Percentiles rank a stretch among this genome's conserved stretches.
These are phyloP conservation scores for Claviceps cyperi DNA, from an alignment of 2,329 filamentous ascomycete genomes.

Conservation along the genomic window DNA sequence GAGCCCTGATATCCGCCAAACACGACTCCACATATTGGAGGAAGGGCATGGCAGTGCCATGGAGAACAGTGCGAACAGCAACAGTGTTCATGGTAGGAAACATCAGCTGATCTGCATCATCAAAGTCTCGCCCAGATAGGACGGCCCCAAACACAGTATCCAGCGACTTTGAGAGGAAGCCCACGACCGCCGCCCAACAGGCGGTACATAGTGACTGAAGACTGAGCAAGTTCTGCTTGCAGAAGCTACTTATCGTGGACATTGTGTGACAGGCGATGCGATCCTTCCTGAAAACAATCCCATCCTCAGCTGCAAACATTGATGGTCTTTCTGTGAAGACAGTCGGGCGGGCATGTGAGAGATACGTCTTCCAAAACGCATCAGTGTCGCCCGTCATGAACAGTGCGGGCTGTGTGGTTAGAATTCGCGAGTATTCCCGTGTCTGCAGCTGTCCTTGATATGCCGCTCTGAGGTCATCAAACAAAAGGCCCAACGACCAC, in stretches of 20 bases:
- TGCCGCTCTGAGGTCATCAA: constrained; percentile 51
- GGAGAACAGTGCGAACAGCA: constrained; percentile 55
- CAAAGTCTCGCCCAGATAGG: constrained; percentile 68
- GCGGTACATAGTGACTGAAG: constrained; percentile 63
- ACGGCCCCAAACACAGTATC: constrained; percentile 76
- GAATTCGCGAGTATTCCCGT: constrained; percentile 23
- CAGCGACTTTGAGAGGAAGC: constrained; percentile 45
- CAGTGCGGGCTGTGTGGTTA: constrained; percentile 6
- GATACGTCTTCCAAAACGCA: constrained; percentile 57
- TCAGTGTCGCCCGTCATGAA: constrained; percentile 8
- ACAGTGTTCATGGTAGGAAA: constrained; percentile 94
- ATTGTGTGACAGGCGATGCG: constrained; percentile 1
- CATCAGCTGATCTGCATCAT: constrained; percentile 49
- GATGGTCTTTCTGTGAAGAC: constrained; percentile 11
- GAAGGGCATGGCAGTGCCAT: constrained; percentile 51
- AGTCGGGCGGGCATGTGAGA: constrained; percentile 36
- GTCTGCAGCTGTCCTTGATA: constrained; percentile 34
- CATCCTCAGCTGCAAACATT: not conserved
- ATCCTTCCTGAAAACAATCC: constrained; percentile 7
- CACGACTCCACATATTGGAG: constrained; percentile 60
- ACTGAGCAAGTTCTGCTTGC: constrained; percentile 52
- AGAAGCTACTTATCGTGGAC: constrained; percentile 34
- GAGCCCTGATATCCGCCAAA: constrained; percentile 48
- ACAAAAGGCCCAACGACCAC: constrained; percentile 63
- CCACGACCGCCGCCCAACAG: constrained; percentile 59